Evolutionary conservation across 192 early-diverging fungal species (phyloP).

Genomic region (Podila epicladia): DNA sequence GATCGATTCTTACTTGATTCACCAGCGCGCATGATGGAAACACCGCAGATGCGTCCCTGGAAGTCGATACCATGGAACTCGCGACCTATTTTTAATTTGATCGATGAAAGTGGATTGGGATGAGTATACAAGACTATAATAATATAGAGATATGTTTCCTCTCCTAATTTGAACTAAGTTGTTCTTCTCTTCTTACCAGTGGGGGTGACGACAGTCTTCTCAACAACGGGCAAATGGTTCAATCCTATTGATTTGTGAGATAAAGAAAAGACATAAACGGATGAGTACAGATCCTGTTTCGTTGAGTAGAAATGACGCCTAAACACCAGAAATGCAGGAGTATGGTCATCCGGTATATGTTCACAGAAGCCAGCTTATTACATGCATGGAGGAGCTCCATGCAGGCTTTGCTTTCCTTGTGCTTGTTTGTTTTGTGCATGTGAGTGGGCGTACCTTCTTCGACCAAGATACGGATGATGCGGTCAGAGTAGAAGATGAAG

Average conservation of each 20-base stretch:
- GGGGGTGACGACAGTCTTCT: constrained; percentile 82
- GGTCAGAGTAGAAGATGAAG: constrained; percentile 95
- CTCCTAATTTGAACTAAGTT: too few relatives aligned
- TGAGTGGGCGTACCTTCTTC: constrained; percentile 76
- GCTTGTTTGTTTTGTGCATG: neutral
- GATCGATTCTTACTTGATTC: constrained; percentile 67
- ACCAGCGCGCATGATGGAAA: constrained; percentile 97
- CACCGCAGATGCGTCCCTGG: constrained; percentile 90
- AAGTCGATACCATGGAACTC: constrained; percentile 80
- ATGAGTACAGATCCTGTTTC: neutral
- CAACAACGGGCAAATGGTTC: constrained; percentile 89
- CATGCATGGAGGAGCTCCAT: too few relatives aligned
- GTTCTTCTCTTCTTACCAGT: constrained; percentile 60
- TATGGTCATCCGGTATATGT: too few relatives aligned
- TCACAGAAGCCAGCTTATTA: too few relatives aligned
- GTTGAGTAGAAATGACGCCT: too few relatives aligned
- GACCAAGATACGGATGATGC: constrained; percentile 87
- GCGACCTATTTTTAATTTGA: constrained; percentile 47
- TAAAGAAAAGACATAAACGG: neutral
- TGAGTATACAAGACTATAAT: constrained; percentile 7
- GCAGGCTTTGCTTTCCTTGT: neutral
- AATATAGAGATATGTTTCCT: too few relatives aligned
- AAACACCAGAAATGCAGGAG: too few relatives aligned
- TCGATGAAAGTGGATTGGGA: constrained; percentile 11
- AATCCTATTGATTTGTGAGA: constrained; percentile 62